Evolutionary conservation across 805 yeast genomes (phyloP).

Genomic region (Sugiyamaella smithiae): DNA sequence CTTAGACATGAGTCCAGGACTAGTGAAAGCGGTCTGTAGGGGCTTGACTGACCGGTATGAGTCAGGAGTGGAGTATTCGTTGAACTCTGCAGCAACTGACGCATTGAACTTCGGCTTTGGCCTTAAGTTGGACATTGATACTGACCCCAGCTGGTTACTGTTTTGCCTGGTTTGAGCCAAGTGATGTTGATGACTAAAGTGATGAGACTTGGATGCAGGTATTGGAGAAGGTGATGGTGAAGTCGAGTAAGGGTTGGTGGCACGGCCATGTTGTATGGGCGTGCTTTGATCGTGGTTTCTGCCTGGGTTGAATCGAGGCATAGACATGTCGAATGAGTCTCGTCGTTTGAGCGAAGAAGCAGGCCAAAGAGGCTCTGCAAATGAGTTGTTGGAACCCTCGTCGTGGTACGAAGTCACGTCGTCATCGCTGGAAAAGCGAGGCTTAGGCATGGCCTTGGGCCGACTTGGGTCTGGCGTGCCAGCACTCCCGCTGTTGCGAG

Average conservation of each 20-base stretch:
- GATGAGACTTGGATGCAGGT: constrained; percentile 6
- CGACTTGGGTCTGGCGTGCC: neutral
- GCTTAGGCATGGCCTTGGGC: constrained; percentile 1
- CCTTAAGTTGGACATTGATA: constrained; percentile 3
- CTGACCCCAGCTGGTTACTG: neutral
- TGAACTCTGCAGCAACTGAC: constrained; percentile 17
- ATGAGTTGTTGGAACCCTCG: neutral
- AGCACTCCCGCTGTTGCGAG: neutral
- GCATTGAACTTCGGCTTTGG: constrained; percentile 19
- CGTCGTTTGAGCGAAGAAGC: constrained; percentile 11
- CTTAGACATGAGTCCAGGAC: constrained; percentile 68
- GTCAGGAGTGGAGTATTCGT: constrained; percentile 48
- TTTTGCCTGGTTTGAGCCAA: neutral
- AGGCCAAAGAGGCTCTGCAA: neutral
- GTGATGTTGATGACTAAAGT: constrained; percentile 6
- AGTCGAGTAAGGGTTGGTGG: constrained; percentile 17
- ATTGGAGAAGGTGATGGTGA: constrained; percentile 23
- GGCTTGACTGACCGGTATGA: constrained; percentile 74
- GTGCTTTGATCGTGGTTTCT: constrained; percentile 3
- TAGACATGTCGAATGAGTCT: constrained; percentile 18
- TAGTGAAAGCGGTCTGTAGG: constrained; percentile 75
- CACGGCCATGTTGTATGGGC: constrained; percentile 5
- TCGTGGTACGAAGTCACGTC: neutral
- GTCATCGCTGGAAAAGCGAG: neutral
- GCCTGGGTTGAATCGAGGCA: constrained; percentile 1